Base-by-base conservation (phyloP, 805 yeast species). In the Candida piceae region DNA sequence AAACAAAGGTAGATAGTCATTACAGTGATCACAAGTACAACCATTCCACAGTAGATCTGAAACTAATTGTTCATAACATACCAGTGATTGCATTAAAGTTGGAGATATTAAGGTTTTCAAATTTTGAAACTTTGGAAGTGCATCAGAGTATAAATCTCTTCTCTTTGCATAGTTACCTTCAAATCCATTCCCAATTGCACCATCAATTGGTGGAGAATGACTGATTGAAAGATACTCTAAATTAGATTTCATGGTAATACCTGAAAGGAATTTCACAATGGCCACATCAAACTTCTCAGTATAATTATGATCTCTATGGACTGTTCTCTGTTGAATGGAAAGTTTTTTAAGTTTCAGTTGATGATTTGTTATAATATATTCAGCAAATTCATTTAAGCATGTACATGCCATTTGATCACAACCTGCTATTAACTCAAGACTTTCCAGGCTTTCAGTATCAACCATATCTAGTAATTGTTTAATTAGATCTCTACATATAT, bases 1-100 rank as follows among this genome's bases (percentile, higher is more conserved):
- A 34, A 78, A 64, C 9, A 71, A 45, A 0, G 70, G 70, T 17
- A 83, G 56, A 35, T 61, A 62, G 11, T 61, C 60, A 4, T 39
- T 37, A 49, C 94, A 84, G 44, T 68, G 73, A 1, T 46, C 42
- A 52, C 94, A 84, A 26, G 68, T 69, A 55, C 90, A 83, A 0
- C 90, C 90, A 52, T 82, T 83, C 89, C 90, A 84, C 17, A 84
- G 55, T 34, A 84, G 45, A 43, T 80, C 83, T 31, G 85, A 81
- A 52, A 78, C 76, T 6, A 80, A 54, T 38, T 79, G 80, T 45
- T 84, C 94, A 53, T 82, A 84, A 42, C 85, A 74, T 0, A 86
- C 65, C 16, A 80, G 60, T 0, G 78, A 62, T 39, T 78, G 76
- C 44, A 84, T 54, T 36, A 80, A 64, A 4, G 76, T 75, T 2